These are phyloP conservation scores for Dorcoceras hygrometricum DNA, from an alignment of 257 asterid species.

Conservation along the genomic window DNA sequence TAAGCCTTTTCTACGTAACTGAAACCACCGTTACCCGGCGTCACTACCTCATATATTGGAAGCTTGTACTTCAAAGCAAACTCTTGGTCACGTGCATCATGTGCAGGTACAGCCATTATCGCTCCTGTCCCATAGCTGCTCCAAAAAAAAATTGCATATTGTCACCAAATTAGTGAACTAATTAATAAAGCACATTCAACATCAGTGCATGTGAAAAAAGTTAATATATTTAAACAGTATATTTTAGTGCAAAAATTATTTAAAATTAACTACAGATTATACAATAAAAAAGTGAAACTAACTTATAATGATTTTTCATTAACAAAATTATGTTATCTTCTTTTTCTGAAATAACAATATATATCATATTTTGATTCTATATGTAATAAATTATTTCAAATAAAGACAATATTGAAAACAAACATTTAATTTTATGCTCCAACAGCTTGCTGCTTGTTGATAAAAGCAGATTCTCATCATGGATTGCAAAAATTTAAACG, in stretches of 20 bases:
- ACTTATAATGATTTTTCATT: not conserved
- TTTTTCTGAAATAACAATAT: no score
- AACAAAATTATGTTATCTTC: not conserved
- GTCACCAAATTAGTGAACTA: conserved; percentile 21
- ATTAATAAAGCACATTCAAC: not conserved
- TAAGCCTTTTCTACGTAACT: conserved; percentile 52
- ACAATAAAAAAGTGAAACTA: not conserved
- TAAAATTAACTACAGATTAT: not conserved
- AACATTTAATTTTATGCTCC: not conserved
- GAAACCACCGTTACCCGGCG: conserved; percentile 55
- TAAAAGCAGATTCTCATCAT: not conserved
- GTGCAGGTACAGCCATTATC: conserved; percentile 99
- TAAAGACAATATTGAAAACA: not conserved
- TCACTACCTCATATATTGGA: conserved; percentile 73
- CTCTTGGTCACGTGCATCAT: conserved; percentile 93
- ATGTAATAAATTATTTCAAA: not conserved
- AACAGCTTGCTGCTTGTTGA: not conserved
- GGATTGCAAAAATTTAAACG: not conserved
- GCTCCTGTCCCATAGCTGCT: conserved; percentile 99
- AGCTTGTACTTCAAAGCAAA: conserved; percentile 79
- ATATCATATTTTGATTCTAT: not conserved
- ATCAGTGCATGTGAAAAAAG: not conserved
- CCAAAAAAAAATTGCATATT: conserved; percentile 24
- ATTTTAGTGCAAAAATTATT: no score
- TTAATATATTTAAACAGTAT: no score